Percentiles rank a stretch among this genome's conserved stretches.
phyloP scores from a whole-genome alignment of 495 filamentous ascomycete species.

The Aspergillus diversus region DNA sequence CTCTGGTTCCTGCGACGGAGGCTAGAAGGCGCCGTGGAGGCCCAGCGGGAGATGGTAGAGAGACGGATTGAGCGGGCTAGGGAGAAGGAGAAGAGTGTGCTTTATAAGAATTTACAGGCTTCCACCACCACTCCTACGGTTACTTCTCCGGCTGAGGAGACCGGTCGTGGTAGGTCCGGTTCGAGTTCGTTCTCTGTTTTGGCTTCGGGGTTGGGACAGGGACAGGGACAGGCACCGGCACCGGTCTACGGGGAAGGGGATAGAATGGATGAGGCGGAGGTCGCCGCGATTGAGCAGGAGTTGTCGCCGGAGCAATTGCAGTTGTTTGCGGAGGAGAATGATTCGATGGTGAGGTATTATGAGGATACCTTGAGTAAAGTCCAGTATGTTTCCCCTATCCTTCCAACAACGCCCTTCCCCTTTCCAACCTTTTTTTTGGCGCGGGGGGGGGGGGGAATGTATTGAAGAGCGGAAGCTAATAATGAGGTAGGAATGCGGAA shows the following conservation, averaged over 20 bases:
- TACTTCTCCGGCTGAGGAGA: slow-evolving; percentile 9
- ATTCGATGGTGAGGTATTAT: slow-evolving; percentile 88
- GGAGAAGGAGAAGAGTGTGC: slow-evolving; percentile 85
- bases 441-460: background rate
- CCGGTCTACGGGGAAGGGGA: slow-evolving; percentile 26
- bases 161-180: background rate
- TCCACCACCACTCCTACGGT: background rate
- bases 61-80: slow-evolving; percentile 78
- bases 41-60: slow-evolving; percentile 91
- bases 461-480: background rate
- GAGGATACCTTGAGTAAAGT: slow-evolving; percentile 92
- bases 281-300: slow-evolving; percentile 58
- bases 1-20: slow-evolving; percentile 77
- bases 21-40: slow-evolving; percentile 72
- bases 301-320: slow-evolving; percentile 84
- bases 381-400: slow-evolving; percentile 59
- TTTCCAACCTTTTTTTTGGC: background rate
- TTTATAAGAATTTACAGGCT: slow-evolving; percentile 60
- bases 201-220: slow-evolving; percentile 17
- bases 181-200: slow-evolving; percentile 2
- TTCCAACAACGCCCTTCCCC: background rate
- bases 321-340: slow-evolving; percentile 92
- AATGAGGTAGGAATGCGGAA: slow-evolving; percentile 72
- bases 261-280: slow-evolving; percentile 44
- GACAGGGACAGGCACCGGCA: background rate